phyloP scores from a whole-genome alignment of 1,284 basidiomycete genomes.

The Naganishia sp. region DNA sequence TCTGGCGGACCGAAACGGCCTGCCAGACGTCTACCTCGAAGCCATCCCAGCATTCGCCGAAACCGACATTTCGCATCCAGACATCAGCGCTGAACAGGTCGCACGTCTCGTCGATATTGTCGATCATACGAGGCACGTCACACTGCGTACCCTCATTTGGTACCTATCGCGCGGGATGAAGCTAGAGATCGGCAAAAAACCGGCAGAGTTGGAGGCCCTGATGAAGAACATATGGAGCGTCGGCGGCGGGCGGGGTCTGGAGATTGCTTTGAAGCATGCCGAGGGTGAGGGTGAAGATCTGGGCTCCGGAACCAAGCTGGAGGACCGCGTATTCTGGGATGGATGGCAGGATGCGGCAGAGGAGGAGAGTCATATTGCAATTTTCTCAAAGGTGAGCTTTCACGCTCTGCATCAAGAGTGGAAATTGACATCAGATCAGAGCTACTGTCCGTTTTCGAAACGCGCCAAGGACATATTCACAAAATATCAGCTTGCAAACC shows the following conservation, averaged over 20 bases:
- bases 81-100: conserved; percentile 21
- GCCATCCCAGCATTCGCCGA: conserved; percentile 19
- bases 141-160: conserved; percentile 20
- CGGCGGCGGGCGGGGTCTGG: conserved; percentile 19
- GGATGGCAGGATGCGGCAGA: conserved; percentile 34
- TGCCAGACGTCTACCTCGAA: conserved; percentile 22
- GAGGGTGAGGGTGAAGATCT: not conserved
- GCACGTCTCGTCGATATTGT: conserved; percentile 24
- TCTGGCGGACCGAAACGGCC: conserved; percentile 14
- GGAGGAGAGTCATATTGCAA: conserved; percentile 35
- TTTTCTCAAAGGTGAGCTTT: conserved; percentile 51
- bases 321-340: conserved; percentile 32
- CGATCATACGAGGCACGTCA: conserved; percentile 23
- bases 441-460: conserved; percentile 52
- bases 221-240: conserved; percentile 25
- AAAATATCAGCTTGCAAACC: conserved; percentile 40
- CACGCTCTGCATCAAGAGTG: not conserved
- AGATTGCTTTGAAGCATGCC: conserved; percentile 18
- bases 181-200: conserved; percentile 9
- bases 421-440: conserved; percentile 26
- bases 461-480: conserved; percentile 50
- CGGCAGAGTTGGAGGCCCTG: conserved; percentile 13
- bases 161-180: conserved; percentile 19
- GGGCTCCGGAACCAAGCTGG: conserved; percentile 15
- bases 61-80: conserved; percentile 22